phyloP scores from a whole-genome alignment of 2,329 filamentous ascomycete genomes.

The Pestalotiopsis sp. region DNA sequence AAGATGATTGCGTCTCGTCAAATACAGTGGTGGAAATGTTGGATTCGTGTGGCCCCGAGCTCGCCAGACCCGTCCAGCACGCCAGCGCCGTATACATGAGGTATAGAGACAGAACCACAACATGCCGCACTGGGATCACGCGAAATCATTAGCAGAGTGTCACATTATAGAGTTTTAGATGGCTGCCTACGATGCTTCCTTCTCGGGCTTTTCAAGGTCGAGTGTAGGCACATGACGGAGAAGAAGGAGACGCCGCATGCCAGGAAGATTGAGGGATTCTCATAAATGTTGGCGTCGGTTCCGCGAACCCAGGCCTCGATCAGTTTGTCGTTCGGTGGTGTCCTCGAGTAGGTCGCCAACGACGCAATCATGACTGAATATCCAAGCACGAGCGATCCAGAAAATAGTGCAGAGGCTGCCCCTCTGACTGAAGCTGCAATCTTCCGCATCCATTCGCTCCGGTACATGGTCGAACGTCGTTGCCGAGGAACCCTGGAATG shows the following conservation, averaged over 20 bases:
- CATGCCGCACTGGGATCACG: not conserved
- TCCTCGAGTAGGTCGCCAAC: not conserved
- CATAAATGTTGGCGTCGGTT: not conserved
- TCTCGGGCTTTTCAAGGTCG: not conserved
- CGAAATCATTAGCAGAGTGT: not conserved
- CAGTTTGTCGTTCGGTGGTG: not conserved
- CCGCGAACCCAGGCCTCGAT: not conserved
- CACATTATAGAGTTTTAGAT: not conserved
- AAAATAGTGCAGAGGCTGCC: not conserved
- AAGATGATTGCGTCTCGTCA: not conserved
- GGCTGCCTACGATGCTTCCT: not conserved
- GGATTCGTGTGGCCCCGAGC: not conserved
- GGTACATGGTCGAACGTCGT: not conserved
- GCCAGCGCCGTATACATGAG: not conserved
- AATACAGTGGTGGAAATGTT: not conserved
- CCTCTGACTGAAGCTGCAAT: not conserved
- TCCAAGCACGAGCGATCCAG: not conserved
- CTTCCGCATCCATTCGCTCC: not conserved
- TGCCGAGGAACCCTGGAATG: not conserved
- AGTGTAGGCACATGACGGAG: not conserved
- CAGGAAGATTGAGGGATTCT: not conserved
- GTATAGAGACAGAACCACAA: not conserved
- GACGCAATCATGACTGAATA: not conserved
- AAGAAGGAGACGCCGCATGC: not conserved
- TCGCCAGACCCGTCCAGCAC: not conserved